Evolutionary conservation across 345 rosid species (phyloP).

Genomic region (Camelina laxa): DNA sequence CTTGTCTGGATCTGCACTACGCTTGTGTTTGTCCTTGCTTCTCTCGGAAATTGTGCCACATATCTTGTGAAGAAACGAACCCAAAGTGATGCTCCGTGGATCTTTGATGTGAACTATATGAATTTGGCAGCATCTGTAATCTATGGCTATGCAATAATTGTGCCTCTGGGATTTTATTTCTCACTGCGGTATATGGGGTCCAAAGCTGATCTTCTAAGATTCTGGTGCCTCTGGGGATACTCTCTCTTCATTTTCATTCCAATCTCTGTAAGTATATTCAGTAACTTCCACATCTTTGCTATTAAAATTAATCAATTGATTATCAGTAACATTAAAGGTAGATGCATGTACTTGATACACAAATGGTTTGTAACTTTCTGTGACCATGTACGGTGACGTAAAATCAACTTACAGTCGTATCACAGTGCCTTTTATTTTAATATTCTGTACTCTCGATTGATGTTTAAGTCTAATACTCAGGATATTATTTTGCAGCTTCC

Average conservation of each 20-base stretch:
- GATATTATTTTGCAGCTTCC: conserved; percentile 59
- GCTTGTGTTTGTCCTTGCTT: conserved; percentile 74
- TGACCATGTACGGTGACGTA: not conserved
- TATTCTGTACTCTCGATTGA: not conserved
- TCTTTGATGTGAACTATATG: conserved; percentile 82
- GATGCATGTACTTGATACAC: not conserved
- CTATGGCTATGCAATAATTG: conserved; percentile 76
- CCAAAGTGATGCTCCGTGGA: conserved; percentile 64
- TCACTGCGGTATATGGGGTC: conserved; percentile 81
- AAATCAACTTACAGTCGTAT: not conserved
- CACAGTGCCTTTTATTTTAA: not conserved
- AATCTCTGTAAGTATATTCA: conserved; percentile 65
- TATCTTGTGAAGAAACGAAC: conserved; percentile 70
- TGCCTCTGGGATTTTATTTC: conserved; percentile 87
- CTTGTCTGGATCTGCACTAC: conserved; percentile 93
- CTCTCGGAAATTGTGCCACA: conserved; percentile 88
- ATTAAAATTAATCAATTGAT: not conserved
- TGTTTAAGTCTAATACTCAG: conserved; percentile 1
- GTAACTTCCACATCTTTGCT: conserved; percentile 14
- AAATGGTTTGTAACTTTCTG: not conserved
- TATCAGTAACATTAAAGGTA: conserved; percentile 1
- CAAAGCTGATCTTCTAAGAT: conserved; percentile 72
- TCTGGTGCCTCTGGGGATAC: conserved; percentile 99
- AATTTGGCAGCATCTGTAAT: conserved; percentile 67
- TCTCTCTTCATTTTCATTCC: conserved; percentile 77